Evolutionary conservation across 1,284 basidiomycete species (phyloP).

Genomic region (Boletus coffeatus): DNA sequence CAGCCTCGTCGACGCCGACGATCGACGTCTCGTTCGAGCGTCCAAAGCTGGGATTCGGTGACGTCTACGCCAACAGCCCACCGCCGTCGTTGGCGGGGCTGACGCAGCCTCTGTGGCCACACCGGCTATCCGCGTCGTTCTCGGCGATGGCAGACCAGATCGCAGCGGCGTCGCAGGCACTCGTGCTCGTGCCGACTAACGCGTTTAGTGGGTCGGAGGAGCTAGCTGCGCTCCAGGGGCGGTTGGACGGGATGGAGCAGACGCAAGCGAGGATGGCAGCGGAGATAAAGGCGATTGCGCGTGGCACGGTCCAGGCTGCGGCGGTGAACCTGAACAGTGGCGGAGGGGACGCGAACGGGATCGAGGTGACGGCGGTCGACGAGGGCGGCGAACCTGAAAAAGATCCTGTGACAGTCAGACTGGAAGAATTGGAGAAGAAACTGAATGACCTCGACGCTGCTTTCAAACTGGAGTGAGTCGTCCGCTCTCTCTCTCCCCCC

Average conservation of each 20-base stretch:
- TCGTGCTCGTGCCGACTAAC: slow-evolving; percentile 27
- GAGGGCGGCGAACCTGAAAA: not conserved
- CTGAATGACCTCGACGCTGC: slow-evolving; percentile 15
- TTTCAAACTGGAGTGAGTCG: slow-evolving; percentile 19
- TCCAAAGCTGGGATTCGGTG: not conserved
- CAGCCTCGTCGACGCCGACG: slow-evolving; percentile 17
- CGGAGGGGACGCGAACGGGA: not conserved
- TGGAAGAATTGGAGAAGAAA: slow-evolving; percentile 22
- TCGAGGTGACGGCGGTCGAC: not conserved
- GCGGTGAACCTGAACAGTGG: not conserved
- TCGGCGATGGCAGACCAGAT: slow-evolving; percentile 39
- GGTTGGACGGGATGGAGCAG: slow-evolving; percentile 18
- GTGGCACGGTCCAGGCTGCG: slow-evolving; percentile 1
- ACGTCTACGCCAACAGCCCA: not conserved
- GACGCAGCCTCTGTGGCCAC: slow-evolving; percentile 25
- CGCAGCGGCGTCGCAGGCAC: slow-evolving; percentile 35
- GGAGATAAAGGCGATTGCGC: slow-evolving; percentile 14
- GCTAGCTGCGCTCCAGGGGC: slow-evolving; percentile 5
- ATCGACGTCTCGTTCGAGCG: slow-evolving; percentile 17
- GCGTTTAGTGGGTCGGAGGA: slow-evolving; percentile 14
- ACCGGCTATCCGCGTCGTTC: slow-evolving; percentile 34
- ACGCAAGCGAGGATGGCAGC: slow-evolving; percentile 10
- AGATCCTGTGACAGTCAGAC: slow-evolving; percentile 1
- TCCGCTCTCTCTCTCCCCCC: not conserved
- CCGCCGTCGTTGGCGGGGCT: not conserved